Base-by-base conservation (phyloP, 129 eudicot species). In the Mikania micrantha region DNA sequence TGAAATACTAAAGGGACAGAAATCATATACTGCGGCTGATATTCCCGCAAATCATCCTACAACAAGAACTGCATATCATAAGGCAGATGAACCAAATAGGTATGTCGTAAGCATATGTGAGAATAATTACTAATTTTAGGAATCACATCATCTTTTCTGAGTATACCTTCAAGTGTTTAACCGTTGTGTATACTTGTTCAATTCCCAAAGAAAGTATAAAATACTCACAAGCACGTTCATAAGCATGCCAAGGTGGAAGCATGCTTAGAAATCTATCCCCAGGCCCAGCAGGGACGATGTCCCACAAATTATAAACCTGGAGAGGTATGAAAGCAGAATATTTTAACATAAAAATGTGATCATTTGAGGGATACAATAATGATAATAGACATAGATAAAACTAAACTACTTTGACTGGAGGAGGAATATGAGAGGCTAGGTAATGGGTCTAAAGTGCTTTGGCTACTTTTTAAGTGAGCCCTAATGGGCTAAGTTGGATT, bases 181-280 rank as follows among this genome's bases (percentile, higher is more conserved):
- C 86, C 0, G 85, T 82, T 48, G 99, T 89, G 78, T 93, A 93
- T 35, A 86, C 89, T 77, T 89, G 99, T 80, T 86, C 95, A 42
- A 82, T 39, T 54, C 99, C 99, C 60, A 45, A 29, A 45, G 90
- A 69, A 57, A 93, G 83, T 64, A 80, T 86, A 81, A 89, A 89
- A 75, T 93, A 93, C 71, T 84, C 99, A 67, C 86, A 76, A 40
- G 96, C 79, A 67, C 99, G 95, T 73, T 93, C 99, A 74, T 93
- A 93, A 58, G 95, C 96, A 83, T 93, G 99, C 99, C 99, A 93
- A 59, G 99, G 90, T 66, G 99, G 96, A 67, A 93, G 99, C 95
- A 93, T 82, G 78, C 99, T 93, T 42, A 93, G 60, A 84, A 93
- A 89, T 83, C 84, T 84, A 76, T 93, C 99, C 34, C 99, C 99